Base-by-base conservation (phyloP, 2,329 filamentous ascomycete species). In the Ceratocystis ficicola region DNA sequence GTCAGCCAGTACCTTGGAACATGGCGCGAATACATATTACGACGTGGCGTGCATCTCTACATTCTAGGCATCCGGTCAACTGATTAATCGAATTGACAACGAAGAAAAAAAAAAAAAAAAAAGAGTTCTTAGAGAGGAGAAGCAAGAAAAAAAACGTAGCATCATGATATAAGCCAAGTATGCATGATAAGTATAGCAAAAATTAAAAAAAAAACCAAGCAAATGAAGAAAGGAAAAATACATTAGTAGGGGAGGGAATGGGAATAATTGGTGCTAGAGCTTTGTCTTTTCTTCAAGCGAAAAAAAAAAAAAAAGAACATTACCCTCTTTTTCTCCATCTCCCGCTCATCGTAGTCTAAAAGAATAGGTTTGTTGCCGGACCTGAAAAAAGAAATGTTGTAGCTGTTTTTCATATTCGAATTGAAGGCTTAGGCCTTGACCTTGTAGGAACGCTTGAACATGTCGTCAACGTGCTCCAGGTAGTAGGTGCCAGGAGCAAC, bases 371-470 rank as follows among this genome's bases (percentile, higher is more conserved):
- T 17, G 52, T 32, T 59, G 52, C 52, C 17, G 36, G 52, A 62
- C 52, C 22, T 7, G 62, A 44, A 64, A 52, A 64, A 30, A 41
- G 30, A 52, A 36, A 41, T 32, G 57, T 64, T 50, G 50, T 28
- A 32, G 44, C 30, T 62, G 32, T 50, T 52, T 66, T 63, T 67
- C 68, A 3, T 66, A 57, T 62, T 64, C 46, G 10, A 20, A 62
- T 20, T 5, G 36, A 63, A 28, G 25, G 5, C 70, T 74, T 83
- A 92, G 75, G 82, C 86, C 82, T 92, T 89, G 78, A 92, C 74
- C 66, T 81, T 77, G 77, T 94, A 94, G 74, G 83, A 83, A 72
- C 89, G 84, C 79, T 88, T 86, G 86, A 89, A 94, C 88, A 90
- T 90, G 71, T 90, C 88, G 73, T 94, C 89, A 61, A 94, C 83